A percentile compares a stretch with the other conserved stretches of the same genome.
These are phyloP conservation scores for Avena eriantha DNA, from an alignment of 176 grass and related monocot genomes.

Conservation along the genomic window DNA sequence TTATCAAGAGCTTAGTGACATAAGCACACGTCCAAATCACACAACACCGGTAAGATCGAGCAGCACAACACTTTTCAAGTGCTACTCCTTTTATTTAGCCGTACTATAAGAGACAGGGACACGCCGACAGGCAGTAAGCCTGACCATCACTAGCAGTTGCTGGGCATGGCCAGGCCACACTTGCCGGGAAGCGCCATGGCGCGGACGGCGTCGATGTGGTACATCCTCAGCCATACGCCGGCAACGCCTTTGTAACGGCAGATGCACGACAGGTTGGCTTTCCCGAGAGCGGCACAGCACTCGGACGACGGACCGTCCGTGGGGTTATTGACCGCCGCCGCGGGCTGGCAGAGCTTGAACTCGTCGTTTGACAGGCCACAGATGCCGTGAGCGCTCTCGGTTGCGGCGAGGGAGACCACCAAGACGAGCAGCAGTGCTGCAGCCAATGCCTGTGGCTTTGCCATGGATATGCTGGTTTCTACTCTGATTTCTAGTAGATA, in stretches of 20 bases:
- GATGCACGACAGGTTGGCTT: slow-evolving; percentile 58
- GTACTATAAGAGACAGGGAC: not conserved
- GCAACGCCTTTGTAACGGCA: slow-evolving; percentile 58
- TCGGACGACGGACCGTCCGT: slow-evolving; percentile 31
- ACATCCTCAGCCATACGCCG: slow-evolving; percentile 53
- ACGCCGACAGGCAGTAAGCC: not conserved
- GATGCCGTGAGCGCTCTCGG: slow-evolving; percentile 33
- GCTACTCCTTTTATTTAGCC: not conserved
- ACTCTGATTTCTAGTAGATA: not conserved
- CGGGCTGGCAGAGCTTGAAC: slow-evolving; percentile 48
- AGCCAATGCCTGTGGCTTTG: slow-evolving; percentile 9
- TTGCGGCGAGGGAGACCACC: not conserved
- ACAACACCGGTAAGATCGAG: not conserved
- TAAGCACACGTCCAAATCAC: not conserved
- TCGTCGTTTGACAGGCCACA: slow-evolving; percentile 53
- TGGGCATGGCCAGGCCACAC: slow-evolving; percentile 21
- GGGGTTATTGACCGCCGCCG: slow-evolving; percentile 41
- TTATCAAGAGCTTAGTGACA: not conserved
- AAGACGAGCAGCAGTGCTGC: not conserved
- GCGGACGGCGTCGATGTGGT: slow-evolving; percentile 58
- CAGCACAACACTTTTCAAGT: not conserved
- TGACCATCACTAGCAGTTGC: not conserved
- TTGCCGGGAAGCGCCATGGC: slow-evolving; percentile 60
- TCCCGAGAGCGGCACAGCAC: slow-evolving; percentile 52
- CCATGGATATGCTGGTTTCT: slow-evolving; percentile 14